phyloP scores from a whole-genome alignment of 108 stramenopile genomes.

The Cyclotella kingstonii region DNA sequence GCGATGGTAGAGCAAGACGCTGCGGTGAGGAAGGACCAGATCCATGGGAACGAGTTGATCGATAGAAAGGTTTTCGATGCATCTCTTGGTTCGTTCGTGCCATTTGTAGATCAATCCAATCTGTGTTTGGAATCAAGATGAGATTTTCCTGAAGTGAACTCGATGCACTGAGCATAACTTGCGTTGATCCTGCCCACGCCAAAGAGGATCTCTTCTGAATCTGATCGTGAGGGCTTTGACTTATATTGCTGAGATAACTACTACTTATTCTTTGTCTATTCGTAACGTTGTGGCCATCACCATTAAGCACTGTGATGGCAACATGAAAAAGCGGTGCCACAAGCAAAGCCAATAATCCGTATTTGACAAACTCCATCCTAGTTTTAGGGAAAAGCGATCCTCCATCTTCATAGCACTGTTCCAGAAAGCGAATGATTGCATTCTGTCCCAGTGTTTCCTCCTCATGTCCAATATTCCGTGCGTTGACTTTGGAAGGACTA shows the following conservation, averaged over 20 bases:
- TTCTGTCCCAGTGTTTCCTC: neutral
- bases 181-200: slow-evolving; percentile 6
- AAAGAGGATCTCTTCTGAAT: neutral
- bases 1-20: slow-evolving; percentile 24
- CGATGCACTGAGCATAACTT: slow-evolving; percentile 34
- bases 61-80: neutral
- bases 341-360: slow-evolving; percentile 13
- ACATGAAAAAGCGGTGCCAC: slow-evolving; percentile 27
- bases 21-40: slow-evolving; percentile 28
- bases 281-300: neutral
- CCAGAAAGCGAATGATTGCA: slow-evolving; percentile 1
- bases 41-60: neutral
- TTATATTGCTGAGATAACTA: neutral
- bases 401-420: slow-evolving; percentile 22
- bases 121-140: slow-evolving; percentile 27
- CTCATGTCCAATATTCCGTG: neutral
- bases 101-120: slow-evolving; percentile 38
- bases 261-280: neutral
- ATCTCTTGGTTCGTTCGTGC: slow-evolving; percentile 9
- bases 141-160: slow-evolving; percentile 32
- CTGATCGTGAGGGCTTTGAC: neutral
- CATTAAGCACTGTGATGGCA: neutral
- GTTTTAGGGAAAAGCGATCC: slow-evolving; percentile 11
- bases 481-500: slow-evolving; percentile 5
- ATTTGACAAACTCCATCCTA: slow-evolving; percentile 20